Evolutionary conservation across 2,329 filamentous ascomycete genomes (phyloP), one percentile per base, ranked within the genome.

Genomic region (Geoglossum cookeanum): DNA sequence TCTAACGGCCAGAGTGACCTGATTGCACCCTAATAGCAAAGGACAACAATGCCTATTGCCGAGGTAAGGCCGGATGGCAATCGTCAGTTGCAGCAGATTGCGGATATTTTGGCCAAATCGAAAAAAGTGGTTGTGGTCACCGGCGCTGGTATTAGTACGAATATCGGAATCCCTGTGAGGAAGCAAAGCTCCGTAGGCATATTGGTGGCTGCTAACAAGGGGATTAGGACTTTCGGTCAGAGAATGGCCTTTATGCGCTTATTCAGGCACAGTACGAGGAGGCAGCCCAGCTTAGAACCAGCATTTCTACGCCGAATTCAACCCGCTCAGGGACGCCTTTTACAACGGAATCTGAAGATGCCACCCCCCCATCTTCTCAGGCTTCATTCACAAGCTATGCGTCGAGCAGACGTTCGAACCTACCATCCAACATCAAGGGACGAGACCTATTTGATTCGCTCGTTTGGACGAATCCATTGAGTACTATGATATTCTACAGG

Each of bases 71-170:
- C 76, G 8, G 69, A 70, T 45, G 74, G 77, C 60, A 70, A 72
- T 61, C 71, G 75, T 60, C 70, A 74, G 55, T 73, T 87, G n/a
- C 80, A 83, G 63, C 70, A 77, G 35, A 79, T 87, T 61, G 83
- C 84, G 63, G 77, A 85, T 64, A 69, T 74, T 3, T 70, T 87
- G 49, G 75, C 77, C 61, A 82, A 80, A 65, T 78, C 83, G 9
- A 78, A 76, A 60, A 86, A 84, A 66, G 75, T 85, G n/a, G 75
- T 87, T 7, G 78, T 87, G 22, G 74, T 87, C 35, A 87, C 84
- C 0, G 83, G 84, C 55, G 83, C 83, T 54, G 83, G 83, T 56
- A 87, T 87, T 65, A 85, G 81, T 65, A 87, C 84, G 55, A 87
- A 85, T 66, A 85, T 81, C 60, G 84, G 84, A 57, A 87, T 87